Evolutionary conservation across 352 stramenopile species (phyloP).

Genomic region (Saprolegnia diclina): DNA sequence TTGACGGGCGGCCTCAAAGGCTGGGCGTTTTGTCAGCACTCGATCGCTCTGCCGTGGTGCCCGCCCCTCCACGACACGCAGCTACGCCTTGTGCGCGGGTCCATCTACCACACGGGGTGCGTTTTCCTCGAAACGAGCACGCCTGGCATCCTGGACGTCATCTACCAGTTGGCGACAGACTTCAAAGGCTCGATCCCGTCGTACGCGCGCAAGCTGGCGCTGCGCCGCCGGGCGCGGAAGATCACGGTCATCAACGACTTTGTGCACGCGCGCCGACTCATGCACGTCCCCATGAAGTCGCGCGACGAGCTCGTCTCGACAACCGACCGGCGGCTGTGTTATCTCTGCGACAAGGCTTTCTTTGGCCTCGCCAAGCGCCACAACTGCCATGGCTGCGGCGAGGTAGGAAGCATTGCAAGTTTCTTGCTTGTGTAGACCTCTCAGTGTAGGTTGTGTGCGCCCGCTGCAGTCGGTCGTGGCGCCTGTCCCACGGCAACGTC

Average conservation of each 20-base stretch:
- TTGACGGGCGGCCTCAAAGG: neutral
- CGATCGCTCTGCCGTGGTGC: slow-evolving; percentile 4
- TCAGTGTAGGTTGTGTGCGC: neutral
- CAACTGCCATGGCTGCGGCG: neutral
- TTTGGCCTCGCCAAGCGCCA: neutral
- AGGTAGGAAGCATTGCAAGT: neutral
- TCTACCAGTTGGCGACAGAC: neutral
- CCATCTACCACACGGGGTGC: slow-evolving; percentile 14
- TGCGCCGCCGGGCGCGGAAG: neutral
- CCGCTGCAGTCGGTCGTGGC: neutral
- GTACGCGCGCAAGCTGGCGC: neutral
- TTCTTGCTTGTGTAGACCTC: neutral
- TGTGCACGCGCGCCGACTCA: neutral
- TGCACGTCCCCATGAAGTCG: neutral
- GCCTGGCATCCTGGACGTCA: slow-evolving; percentile 9
- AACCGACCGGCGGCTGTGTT: neutral
- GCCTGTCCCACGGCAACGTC: neutral
- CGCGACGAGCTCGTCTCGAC: neutral
- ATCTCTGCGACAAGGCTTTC: neutral
- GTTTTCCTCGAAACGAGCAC: slow-evolving; percentile 3
- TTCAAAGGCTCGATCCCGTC: slow-evolving; percentile 3
- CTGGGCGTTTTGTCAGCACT: slow-evolving; percentile 19
- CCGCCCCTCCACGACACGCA: neutral
- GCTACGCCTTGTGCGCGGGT: slow-evolving; percentile 6
- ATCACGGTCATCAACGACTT: neutral